Conservation (phyloP, 164 flowering plant genomes). For the Berberis thunbergii region DNA sequence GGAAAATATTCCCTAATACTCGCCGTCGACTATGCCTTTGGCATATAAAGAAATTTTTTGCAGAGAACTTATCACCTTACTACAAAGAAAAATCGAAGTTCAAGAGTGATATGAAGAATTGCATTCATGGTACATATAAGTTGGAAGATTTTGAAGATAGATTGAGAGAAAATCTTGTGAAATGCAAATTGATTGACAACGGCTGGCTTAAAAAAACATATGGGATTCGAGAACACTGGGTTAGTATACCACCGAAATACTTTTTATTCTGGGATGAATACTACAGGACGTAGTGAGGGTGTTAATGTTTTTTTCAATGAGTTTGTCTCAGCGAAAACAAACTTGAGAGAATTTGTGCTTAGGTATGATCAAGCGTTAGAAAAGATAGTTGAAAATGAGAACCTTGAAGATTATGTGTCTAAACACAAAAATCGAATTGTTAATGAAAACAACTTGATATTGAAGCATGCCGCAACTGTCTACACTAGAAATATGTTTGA, state of each 20-base stretch:
- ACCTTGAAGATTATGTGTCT: not conserved
- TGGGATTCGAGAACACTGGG: not conserved
- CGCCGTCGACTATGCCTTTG: slow-evolving; percentile 4
- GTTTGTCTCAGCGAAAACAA: not conserved
- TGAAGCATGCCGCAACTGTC: not conserved
- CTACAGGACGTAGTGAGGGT: not conserved
- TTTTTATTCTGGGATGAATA: slow-evolving; percentile 7
- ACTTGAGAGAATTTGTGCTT: not conserved
- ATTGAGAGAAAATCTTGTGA: not conserved
- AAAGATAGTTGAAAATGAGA: not conserved
- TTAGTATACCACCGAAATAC: not conserved
- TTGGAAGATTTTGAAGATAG: not conserved
- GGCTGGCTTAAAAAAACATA: not conserved
- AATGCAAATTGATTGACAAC: not conserved
- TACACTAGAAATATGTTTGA: slow-evolving; percentile 1
- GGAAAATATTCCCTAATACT: not conserved
- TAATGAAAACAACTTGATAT: not conserved
- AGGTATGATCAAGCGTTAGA: not conserved
- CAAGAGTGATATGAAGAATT: not conserved
- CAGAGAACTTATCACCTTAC: not conserved
- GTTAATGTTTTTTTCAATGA: slow-evolving; percentile 1
- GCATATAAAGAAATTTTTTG: slow-evolving; percentile 3
- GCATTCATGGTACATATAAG: not conserved
- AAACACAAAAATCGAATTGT: not conserved
- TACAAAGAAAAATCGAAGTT: not conserved